Conservation (phyloP, 208 protist species). For the Crithidia expoeki region DNA sequence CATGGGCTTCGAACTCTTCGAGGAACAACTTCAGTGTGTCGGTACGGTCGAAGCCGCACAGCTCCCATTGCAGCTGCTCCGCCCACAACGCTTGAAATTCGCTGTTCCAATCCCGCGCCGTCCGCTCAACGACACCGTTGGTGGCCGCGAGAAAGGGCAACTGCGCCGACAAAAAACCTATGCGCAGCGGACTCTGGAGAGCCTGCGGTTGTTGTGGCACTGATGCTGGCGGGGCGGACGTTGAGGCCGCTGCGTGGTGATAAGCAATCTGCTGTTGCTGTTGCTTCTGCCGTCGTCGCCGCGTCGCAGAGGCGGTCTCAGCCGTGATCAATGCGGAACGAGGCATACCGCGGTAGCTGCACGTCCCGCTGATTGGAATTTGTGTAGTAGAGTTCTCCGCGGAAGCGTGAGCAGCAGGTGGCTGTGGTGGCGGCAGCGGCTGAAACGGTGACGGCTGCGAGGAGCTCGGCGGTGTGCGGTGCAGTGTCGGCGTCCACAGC, state of each 20-base stretch:
- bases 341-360: conserved; percentile 5
- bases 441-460: not conserved
- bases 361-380: conserved; percentile 1
- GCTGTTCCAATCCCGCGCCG: conserved; percentile 58
- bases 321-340: not conserved
- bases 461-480: not conserved
- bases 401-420: not conserved
- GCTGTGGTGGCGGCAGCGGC: not conserved
- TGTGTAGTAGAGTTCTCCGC: conserved; percentile 5
- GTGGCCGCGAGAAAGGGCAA: conserved; percentile 36
- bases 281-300: not conserved
- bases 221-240: not conserved
- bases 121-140: conserved; percentile 31
- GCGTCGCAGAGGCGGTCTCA: not conserved
- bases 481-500: conserved; percentile 7
- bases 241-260: not conserved
- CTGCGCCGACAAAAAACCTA: conserved; percentile 36
- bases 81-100: conserved; percentile 58
- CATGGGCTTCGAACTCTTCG: conserved; percentile 44
- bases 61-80: conserved; percentile 20
- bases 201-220: not conserved
- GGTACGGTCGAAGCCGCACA: conserved; percentile 13
- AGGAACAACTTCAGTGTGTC: conserved; percentile 36
- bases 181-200: conserved; percentile 1
- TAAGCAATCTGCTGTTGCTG: not conserved